Base-by-base conservation (phyloP, 2,329 filamentous ascomycete species). In the Botrytis deweyae region DNA sequence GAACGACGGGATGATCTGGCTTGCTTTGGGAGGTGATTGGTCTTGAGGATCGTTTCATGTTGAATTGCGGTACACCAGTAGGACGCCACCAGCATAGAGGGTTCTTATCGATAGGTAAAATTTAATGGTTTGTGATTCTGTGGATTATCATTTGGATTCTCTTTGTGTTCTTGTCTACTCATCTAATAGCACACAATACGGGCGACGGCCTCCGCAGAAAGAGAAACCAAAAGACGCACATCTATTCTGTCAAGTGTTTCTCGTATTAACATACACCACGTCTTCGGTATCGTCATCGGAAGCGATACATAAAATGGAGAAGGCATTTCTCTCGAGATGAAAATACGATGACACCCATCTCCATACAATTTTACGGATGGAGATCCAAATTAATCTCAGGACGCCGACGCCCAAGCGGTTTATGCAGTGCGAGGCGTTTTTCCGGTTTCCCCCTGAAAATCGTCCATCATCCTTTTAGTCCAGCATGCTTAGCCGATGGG, bases 391-490 rank as follows among this genome's bases (percentile, higher is more conserved):
- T 18, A 22, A 71, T 55, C 38, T n/a, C 46, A 70, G 68, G 44
- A n/a, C 40, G 40, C 2, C 44, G 20, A n/a, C 2, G 42, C 59
- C 69, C 44, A 49, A 64, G 59, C 59, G 12, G 33, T 71, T 71
- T 46, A 71, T 71, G 68, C 58, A 49, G 40, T 12, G n/a, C 10
- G 29, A 68, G 44, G 65, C 22, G 25, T 55, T 55, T 38, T 33
- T 33, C 33, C 33, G 33, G 33, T 33, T 33, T 70, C 49, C 68
- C 68, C 68, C 68, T 71, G 68, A 71, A 61, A 62, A 63, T 71
- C 68, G 63, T 38, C n/a, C 40, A 62, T 70, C 40, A 62, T 71
- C 16, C 33, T 33, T 33, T 33, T 33, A 4, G 33, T 33, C 33
- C 33, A 33, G 33, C 33, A 22, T 33, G 18, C 16, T 44, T 63